Percentiles rank a stretch among this genome's conserved stretches.
Conservation (phyloP, 768 basidiomycete genomes). For the Mycena indigotica region DNA sequence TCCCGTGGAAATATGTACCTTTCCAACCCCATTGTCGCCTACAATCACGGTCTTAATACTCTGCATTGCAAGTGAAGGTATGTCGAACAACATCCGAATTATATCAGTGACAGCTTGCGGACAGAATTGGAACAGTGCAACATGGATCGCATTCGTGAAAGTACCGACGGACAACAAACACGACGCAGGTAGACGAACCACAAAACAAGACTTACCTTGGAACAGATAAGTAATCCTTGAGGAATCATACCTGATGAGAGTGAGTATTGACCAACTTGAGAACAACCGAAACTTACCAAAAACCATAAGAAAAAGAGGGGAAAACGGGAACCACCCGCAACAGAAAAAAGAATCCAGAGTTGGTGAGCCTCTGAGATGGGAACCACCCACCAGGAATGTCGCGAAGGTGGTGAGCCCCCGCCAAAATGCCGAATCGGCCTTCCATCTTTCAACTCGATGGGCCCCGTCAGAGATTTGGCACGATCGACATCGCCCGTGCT, state of each 20-base stretch:
- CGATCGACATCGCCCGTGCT: not conserved
- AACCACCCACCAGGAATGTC: slow-evolving; percentile 1
- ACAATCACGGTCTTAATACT: slow-evolving; percentile 52
- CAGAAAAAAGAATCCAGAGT: not conserved
- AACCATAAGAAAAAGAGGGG: not conserved
- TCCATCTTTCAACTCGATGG: not conserved
- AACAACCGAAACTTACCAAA: not conserved
- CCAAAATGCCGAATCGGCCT: not conserved
- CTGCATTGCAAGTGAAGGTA: not conserved
- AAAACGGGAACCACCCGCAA: slow-evolving; percentile 4
- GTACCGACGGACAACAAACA: too few species aligned
- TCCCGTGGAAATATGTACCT: too few species aligned
- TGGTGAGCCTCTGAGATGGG: slow-evolving; percentile 2
- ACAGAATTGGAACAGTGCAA: not conserved
- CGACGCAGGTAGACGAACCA: not conserved
- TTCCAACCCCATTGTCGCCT: slow-evolving; percentile 96
- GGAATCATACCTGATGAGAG: not conserved
- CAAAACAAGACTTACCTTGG: not conserved
- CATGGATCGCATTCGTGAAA: not conserved
- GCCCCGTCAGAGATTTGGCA: slow-evolving; percentile 3
- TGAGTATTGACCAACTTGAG: too few species aligned
- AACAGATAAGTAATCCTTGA: not conserved
- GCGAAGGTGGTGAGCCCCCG: not conserved
- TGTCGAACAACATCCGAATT: too few species aligned
- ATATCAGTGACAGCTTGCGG: not conserved